Percentiles rank a stretch among this genome's conserved stretches.
These are phyloP conservation scores for Tetrahymena borealis DNA, from an alignment of 73 alveolate species.

Conservation along the genomic window DNA sequence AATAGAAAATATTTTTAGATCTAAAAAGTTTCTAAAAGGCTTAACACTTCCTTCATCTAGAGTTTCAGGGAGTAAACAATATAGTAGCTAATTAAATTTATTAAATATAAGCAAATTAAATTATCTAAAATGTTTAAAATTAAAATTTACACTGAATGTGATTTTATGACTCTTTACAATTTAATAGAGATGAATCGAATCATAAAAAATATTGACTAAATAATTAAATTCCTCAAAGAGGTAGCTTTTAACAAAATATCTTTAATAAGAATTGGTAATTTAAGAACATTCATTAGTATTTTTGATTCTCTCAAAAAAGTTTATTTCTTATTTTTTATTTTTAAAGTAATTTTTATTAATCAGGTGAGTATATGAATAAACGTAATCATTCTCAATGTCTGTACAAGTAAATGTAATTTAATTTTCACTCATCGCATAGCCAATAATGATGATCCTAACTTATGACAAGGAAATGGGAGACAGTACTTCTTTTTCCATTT, in stretches of 20 bases:
- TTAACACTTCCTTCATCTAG: not conserved
- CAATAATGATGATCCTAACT: not conserved
- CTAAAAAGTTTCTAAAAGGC: not conserved
- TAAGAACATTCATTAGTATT: not conserved
- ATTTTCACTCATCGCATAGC: not conserved
- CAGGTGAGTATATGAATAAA: not conserved
- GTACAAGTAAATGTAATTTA: not conserved
- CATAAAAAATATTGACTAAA: not conserved
- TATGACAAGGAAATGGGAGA: not conserved
- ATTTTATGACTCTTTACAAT: not conserved
- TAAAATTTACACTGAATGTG: not conserved
- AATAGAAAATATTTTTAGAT: not conserved
- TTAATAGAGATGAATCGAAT: not conserved
- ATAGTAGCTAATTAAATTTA: not conserved
- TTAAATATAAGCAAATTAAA: no score
- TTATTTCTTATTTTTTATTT: not conserved
- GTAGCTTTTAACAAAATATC: not conserved
- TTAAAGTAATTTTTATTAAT: not conserved
- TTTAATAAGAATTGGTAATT: not conserved
- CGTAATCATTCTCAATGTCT: not conserved
- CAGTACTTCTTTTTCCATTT: not conserved
- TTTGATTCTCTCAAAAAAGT: not conserved
- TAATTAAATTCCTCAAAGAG: not conserved
- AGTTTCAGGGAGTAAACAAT: not conserved
- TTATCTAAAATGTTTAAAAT: no score